phyloP scores from a whole-genome alignment of 495 filamentous ascomycete genomes.

The Melanomma pulvis-pyrius region DNA sequence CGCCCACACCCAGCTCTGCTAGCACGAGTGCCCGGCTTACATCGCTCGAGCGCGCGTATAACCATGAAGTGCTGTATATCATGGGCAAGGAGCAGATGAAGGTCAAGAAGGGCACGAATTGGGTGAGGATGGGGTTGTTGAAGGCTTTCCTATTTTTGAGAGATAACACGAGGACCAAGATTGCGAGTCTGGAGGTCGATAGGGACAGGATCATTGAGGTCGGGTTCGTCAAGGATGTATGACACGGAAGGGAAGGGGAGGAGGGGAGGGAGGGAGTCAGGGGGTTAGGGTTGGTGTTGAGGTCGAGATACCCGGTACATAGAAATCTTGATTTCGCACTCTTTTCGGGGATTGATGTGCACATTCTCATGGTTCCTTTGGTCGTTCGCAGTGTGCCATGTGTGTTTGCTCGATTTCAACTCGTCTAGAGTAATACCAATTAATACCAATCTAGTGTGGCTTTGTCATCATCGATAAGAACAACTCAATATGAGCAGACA shows the following conservation, averaged over 20 bases:
- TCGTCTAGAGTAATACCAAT: too few relatives aligned
- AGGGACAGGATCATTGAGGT: slow-evolving; percentile 44
- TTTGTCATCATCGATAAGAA: too few relatives aligned
- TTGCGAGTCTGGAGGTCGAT: slow-evolving; percentile 41
- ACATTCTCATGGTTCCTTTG: too few relatives aligned
- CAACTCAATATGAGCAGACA: too few relatives aligned
- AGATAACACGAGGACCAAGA: slow-evolving; percentile 54
- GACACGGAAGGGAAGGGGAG: neutral
- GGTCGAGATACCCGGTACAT: too few relatives aligned
- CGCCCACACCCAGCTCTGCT: slow-evolving; percentile 29
- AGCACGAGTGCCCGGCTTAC: slow-evolving; percentile 17
- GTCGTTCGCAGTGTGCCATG: too few relatives aligned
- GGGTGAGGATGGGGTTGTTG: slow-evolving; percentile 54
- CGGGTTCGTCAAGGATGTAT: slow-evolving; percentile 47
- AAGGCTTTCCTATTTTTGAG: slow-evolving; percentile 67
- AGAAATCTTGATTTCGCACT: too few relatives aligned
- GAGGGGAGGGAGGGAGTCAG: neutral
- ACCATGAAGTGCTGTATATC: slow-evolving; percentile 67
- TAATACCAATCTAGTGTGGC: too few relatives aligned
- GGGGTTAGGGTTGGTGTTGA: too few relatives aligned
- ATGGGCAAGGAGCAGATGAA: slow-evolving; percentile 74
- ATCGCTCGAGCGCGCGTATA: slow-evolving; percentile 58
- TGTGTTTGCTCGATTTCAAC: too few relatives aligned
- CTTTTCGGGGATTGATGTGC: too few relatives aligned
- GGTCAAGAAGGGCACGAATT: slow-evolving; percentile 49